A percentile compares a stretch with the other conserved stretches of the same genome.
These are phyloP conservation scores for Lolium multiflorum DNA, from an alignment of 176 grass and related monocot genomes.

Conservation along the genomic window DNA sequence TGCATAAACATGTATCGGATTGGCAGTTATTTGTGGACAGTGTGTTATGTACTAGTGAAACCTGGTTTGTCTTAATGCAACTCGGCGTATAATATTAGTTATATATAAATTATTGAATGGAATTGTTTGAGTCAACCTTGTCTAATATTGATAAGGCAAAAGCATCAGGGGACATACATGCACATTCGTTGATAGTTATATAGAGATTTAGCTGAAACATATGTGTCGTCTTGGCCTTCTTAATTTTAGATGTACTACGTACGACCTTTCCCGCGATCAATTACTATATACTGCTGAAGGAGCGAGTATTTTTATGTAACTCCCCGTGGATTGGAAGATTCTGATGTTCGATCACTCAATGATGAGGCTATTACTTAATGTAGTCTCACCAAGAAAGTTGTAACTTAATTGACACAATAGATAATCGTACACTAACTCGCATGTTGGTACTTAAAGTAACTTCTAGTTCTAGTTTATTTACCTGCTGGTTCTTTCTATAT, in stretches of 20 bases:
- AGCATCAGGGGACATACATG: slow-evolving; percentile 17
- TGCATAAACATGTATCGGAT: too few relatives aligned
- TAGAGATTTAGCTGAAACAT: slow-evolving; percentile 35
- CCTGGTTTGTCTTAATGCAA: not conserved
- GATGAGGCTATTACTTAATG: slow-evolving; percentile 66
- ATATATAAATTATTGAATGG: not conserved
- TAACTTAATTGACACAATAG: slow-evolving; percentile 57
- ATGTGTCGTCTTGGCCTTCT: slow-evolving; percentile 48
- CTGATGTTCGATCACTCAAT: slow-evolving; percentile 72
- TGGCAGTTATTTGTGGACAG: too few relatives aligned
- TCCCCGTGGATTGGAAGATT: slow-evolving; percentile 64
- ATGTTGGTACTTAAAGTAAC: slow-evolving; percentile 79
- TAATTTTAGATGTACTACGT: slow-evolving; percentile 54
- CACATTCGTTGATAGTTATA: not conserved
- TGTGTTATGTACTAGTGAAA: too few relatives aligned
- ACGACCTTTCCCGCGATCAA: slow-evolving; percentile 50
- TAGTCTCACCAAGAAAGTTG: slow-evolving; percentile 54
- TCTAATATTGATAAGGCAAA: slow-evolving; percentile 16
- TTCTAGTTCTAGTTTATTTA: slow-evolving; percentile 62
- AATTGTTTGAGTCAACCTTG: slow-evolving; percentile 27
- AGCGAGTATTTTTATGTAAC: slow-evolving; percentile 48
- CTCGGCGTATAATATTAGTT: not conserved
- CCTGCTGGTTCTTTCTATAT: slow-evolving; percentile 48
- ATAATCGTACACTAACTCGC: slow-evolving; percentile 68
- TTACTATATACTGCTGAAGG: slow-evolving; percentile 42